These are phyloP conservation scores for Asclepias syriaca DNA, from an alignment of 257 asterid species.

Conservation along the genomic window DNA sequence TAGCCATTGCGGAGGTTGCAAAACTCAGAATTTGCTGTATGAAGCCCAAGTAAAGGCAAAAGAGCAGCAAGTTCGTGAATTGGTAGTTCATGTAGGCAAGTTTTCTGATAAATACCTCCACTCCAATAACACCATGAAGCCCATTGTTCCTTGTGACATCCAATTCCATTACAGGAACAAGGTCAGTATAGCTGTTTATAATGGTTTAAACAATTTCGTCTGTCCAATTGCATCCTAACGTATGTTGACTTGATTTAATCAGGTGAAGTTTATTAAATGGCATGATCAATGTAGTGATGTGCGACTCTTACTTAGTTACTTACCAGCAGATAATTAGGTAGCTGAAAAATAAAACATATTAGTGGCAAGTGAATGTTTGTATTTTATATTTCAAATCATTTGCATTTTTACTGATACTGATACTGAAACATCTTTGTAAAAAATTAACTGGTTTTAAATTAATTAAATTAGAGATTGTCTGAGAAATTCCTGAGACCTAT, in stretches of 20 bases:
- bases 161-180: conserved; percentile 89
- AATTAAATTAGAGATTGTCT: neutral
- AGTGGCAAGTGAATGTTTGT: neutral
- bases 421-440: neutral
- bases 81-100: conserved; percentile 74
- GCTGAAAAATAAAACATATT: neutral
- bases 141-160: conserved; percentile 84
- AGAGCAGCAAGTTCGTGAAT: conserved; percentile 80
- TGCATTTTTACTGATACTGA: neutral
- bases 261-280: neutral
- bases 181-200: conserved; percentile 37
- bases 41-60: conserved; percentile 79
- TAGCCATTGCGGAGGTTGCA: conserved; percentile 91
- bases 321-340: neutral
- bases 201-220: neutral
- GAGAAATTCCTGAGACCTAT: neutral
- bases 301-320: neutral
- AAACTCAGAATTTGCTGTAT: conserved; percentile 74
- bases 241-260: neutral
- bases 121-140: conserved; percentile 51
- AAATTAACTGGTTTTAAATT: neutral
- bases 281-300: neutral
- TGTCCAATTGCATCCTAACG: conserved; percentile 3
- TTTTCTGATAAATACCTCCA: conserved; percentile 51
- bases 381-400: neutral